A percentile compares a stretch with the other conserved stretches of the same genome.
These are phyloP conservation scores for Cadophora gregata DNA, from an alignment of 2,329 filamentous ascomycete genomes.

Conservation along the genomic window DNA sequence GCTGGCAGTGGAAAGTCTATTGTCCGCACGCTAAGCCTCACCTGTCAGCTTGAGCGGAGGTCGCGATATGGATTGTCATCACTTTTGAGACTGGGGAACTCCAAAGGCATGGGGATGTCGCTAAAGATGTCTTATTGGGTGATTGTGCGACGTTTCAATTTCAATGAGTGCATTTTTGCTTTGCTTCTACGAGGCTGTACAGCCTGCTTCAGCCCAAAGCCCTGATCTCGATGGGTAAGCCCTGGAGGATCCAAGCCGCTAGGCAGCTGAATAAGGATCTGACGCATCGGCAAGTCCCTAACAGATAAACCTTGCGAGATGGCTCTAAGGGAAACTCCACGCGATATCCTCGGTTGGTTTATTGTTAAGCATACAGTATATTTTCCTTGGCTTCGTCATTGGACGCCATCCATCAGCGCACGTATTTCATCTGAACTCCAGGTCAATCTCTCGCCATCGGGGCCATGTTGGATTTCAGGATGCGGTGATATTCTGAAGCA, in stretches of 20 bases:
- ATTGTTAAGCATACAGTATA: background rate
- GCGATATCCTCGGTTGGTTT: background rate
- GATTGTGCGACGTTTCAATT: background rate
- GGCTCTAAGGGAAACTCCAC: background rate
- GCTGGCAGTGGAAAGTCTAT: background rate
- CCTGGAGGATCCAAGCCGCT: background rate
- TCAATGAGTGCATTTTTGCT: background rate
- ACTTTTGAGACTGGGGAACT: background rate
- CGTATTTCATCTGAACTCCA: background rate
- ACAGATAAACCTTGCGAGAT: background rate
- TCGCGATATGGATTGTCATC: background rate
- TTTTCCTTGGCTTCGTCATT: slow-evolving; percentile 2
- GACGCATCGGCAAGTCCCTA: background rate
- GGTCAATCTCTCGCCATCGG: background rate
- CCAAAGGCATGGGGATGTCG: background rate
- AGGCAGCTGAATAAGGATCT: slow-evolving; percentile 16
- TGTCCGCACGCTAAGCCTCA: slow-evolving; percentile 3
- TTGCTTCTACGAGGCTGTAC: slow-evolving; percentile 10
- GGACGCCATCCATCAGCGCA: slow-evolving; percentile 14
- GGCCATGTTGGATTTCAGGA: background rate
- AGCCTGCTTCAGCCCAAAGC: slow-evolving; percentile 14
- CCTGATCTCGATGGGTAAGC: background rate
- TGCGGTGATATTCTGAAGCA: slow-evolving; percentile 32
- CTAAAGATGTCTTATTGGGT: slow-evolving; percentile 2
- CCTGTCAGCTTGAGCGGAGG: background rate